phyloP scores from a whole-genome alignment of 2,329 filamentous ascomycete genomes.

The Didymella arachidicola region DNA sequence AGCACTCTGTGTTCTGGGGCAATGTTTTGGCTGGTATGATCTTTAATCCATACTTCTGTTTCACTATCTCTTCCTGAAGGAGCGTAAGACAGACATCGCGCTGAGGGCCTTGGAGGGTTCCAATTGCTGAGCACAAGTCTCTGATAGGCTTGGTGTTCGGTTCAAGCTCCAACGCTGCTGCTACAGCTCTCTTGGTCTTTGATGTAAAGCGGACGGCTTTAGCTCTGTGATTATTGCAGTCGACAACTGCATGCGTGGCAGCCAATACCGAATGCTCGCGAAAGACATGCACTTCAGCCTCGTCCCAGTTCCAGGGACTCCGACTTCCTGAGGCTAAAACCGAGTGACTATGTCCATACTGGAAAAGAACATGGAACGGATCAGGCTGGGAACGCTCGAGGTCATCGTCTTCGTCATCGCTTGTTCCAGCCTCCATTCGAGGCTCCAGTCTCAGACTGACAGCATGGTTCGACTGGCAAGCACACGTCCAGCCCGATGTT shows the following conservation, averaged over 20 bases:
- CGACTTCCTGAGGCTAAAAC: too few relatives aligned
- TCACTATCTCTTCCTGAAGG: constrained; percentile 1
- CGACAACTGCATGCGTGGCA: neutral
- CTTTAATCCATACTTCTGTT: constrained; percentile 1
- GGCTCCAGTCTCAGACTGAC: constrained; percentile 35
- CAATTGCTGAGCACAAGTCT: constrained; percentile 7
- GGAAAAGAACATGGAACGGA: constrained; percentile 10
- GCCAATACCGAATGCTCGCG: neutral
- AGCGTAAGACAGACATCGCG: constrained; percentile 1
- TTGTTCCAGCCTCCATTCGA: constrained; percentile 25
- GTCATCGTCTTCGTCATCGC: constrained; percentile 8
- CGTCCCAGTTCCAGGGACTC: constrained; percentile 5
- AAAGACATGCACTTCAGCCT: constrained; percentile 3
- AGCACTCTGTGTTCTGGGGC: constrained; percentile 3
- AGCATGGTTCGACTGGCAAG: constrained; percentile 35
- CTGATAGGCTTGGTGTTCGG: constrained; percentile 7
- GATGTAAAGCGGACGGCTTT: neutral
- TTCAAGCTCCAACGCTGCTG: neutral
- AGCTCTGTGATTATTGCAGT: neutral
- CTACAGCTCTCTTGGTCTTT: neutral
- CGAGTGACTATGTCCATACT: neutral
- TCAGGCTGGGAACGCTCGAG: neutral
- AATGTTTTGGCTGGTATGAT: neutral
- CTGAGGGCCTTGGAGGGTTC: constrained; percentile 1
- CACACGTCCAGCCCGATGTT: constrained; percentile 32